Evolutionary conservation across 352 stramenopile genomes (phyloP), one percentile per base, ranked within the genome.

Genomic region (Globisporangium takayamanum): DNA sequence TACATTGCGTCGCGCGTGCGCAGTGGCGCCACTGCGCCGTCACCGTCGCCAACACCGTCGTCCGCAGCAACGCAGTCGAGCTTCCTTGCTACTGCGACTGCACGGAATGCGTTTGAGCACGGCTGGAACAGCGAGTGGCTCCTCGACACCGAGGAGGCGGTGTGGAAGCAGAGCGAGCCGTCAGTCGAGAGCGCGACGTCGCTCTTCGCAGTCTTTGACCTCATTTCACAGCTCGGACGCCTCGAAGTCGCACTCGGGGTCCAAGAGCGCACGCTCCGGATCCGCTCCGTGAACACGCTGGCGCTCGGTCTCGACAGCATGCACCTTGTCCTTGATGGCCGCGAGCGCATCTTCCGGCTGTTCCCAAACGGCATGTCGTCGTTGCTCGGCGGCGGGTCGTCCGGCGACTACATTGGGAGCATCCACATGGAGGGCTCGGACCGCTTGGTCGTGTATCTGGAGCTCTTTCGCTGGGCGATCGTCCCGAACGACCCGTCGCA

Each of bases 351-450:
- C 49, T 88, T 83, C 62, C 78, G 76, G 5, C 50, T 82, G 25
- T 76, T 83, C 18, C 68, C 73, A 25, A 84, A 88, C 58, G 81
- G 81, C 46, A 58, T 73, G 39, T 57, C 76, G 26, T 72, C 78
- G 22, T 66, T 57, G 25, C 64, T 72, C 26, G 56, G 55, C 28
- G 65, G 59, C 37, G 66, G 67, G 0, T 62, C 52, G 7, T 50
- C 53, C 2, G 81, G 81, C 28, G 79, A 92, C 65, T 92, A 92
- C 53, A 58, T 84, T 30, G 80, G 70, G 14, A 68, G 73, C 49
- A 80, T 86, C 49, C 72, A 72, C n/a, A 64, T 79, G 20, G 74
- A 86, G 47, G 63, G 56, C 7, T 61, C 70, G 12, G 66, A 74
- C 5, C 63, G 69, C 16, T 55, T 88, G 1, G 62, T 80, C 3